Evolutionary conservation across 176 grass and related monocot genomes (phyloP).

Genomic region (Oryza glumipatula): DNA sequence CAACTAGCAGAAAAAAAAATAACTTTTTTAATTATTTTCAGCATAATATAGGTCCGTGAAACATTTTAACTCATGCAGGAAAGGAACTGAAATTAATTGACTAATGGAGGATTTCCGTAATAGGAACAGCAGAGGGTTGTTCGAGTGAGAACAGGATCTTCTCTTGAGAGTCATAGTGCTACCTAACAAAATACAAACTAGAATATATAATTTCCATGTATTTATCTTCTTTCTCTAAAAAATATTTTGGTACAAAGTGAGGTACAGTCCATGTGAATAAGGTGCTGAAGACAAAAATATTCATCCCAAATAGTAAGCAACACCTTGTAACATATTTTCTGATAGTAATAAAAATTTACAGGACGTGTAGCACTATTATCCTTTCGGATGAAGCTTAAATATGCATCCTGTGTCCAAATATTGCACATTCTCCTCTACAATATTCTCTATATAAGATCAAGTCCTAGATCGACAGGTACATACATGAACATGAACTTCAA

Average conservation of each 20-base stretch:
- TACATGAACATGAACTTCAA: background rate
- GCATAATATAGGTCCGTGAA: background rate
- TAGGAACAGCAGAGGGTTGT: background rate
- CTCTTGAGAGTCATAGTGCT: background rate
- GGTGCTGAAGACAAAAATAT: slow-evolving; percentile 4
- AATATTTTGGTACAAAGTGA: too few relatives aligned
- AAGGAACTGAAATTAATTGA: background rate
- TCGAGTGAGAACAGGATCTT: background rate
- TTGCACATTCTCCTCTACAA: too few relatives aligned
- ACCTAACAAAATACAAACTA: background rate
- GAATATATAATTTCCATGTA: background rate
- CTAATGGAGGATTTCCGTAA: background rate
- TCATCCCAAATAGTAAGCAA: too few relatives aligned
- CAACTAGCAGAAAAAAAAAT: background rate
- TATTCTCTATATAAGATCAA: too few relatives aligned
- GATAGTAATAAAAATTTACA: too few relatives aligned
- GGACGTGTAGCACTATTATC: too few relatives aligned
- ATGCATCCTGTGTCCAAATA: too few relatives aligned
- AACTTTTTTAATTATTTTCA: background rate
- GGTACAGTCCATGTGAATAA: too few relatives aligned
- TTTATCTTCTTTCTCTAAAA: background rate
- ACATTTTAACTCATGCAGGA: background rate
- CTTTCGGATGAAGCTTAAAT: too few relatives aligned
- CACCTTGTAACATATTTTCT: background rate
- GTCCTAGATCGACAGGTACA: too few relatives aligned